Base-by-base conservation (phyloP, 345 rosid genomes). In the Eucalyptus sp. region DNA sequence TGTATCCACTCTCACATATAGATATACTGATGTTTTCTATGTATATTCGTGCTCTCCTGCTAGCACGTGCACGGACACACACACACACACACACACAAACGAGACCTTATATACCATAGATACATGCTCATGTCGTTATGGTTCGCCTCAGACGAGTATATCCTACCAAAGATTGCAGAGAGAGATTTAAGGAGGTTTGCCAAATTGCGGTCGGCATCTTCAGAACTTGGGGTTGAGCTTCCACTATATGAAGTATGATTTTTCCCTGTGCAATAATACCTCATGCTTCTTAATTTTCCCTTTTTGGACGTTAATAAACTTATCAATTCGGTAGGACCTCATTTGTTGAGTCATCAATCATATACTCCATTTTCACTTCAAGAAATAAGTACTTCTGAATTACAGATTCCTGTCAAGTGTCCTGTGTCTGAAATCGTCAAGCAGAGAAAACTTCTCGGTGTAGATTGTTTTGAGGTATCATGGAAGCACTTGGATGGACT, bases 121-220 rank as follows among this genome's bases (percentile, higher is more conserved):
- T 87, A 76, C 62, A 33, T 41, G 44, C 17, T 86, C 84, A 89
- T 37, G 33, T 24, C 33, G 3, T 85, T 66, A 20, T 84, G 46
- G 37, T 86, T 51, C 1, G 7, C 18, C 27, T 87, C 92, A 97
- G 99, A 98, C 91, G 98, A 97, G 90, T 97, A 96, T 91, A 91
- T 96, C 89, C 98, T 98, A 90, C 96, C 99, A 29, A 98, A 94
- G 95, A 93, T 97, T 91, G 99, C 98, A 88, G 99, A 98, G 93
- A 94, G 98, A 92, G 95, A 94, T 88, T 87, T 98, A 88, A 91
- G 97, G 79, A 93, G 95, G 89, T 96, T 94, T 87, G 95, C 95
- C 90, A 93, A 92, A 92, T 90, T 95, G 92, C 95, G 96, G 46
- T 92, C 91, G 18, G 86, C 92, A 87, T 93, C 96, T 71, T 88